Percentiles rank a stretch among this genome's conserved stretches.
Evolutionary conservation across 768 basidiomycete species (phyloP).

Genomic region (Arthromyces matolae): DNA sequence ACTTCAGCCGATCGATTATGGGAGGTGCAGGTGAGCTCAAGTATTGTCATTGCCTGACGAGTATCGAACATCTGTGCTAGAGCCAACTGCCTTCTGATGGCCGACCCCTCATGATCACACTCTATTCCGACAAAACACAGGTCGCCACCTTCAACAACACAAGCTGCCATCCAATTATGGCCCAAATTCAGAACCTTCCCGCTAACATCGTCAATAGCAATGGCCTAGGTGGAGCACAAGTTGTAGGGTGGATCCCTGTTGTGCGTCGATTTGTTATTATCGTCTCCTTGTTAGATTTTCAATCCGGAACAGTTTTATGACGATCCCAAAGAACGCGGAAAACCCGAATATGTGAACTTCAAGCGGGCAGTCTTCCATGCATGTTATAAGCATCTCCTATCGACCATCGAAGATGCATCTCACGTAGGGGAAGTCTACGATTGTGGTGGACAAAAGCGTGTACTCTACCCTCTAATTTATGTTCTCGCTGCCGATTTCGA

Average conservation of each 20-base stretch:
- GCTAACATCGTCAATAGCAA: constrained; percentile 28
- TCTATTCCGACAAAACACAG: constrained; percentile 38
- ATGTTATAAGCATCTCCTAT: constrained; percentile 19
- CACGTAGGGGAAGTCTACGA: constrained; percentile 5
- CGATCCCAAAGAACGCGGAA: constrained; percentile 19
- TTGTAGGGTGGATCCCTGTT: constrained; percentile 36
- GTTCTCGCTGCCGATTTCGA: constrained; percentile 39
- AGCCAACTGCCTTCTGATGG: neutral
- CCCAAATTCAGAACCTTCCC: constrained; percentile 27
- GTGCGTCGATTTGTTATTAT: constrained; percentile 15
- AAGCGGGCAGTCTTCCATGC: constrained; percentile 27
- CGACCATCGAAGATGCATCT: constrained; percentile 11
- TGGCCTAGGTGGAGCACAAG: constrained; percentile 28
- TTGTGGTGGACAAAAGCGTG: constrained; percentile 13
- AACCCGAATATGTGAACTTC: constrained; percentile 17
- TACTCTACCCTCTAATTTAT: constrained; percentile 23
- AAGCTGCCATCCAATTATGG: constrained; percentile 36
- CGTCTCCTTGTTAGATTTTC: neutral
- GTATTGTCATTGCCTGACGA: too few relatives aligned
- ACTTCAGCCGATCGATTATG: neutral
- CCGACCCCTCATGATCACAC: constrained; percentile 25
- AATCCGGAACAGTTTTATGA: constrained; percentile 18
- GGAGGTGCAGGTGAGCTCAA: neutral
- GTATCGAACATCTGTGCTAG: too few relatives aligned
- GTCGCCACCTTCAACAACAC: constrained; percentile 31